Evolutionary conservation across 169 alveolate genomes (phyloP).

Genomic region (Perkinsus olseni): DNA sequence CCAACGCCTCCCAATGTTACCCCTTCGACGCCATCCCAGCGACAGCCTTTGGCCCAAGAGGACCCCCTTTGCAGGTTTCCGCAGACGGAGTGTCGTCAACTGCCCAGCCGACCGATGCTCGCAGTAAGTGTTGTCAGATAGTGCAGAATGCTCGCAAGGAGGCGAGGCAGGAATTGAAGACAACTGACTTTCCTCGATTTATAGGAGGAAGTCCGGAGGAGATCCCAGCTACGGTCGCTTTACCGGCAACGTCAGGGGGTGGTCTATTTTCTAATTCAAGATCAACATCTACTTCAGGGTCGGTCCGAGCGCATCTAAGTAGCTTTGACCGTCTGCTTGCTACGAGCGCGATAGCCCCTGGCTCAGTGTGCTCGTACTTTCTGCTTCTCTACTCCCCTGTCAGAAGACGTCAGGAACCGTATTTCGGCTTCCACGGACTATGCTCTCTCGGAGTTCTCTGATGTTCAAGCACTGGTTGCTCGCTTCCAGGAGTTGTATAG

Average conservation of each 20-base stretch:
- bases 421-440: neutral
- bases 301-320: neutral
- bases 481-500: neutral
- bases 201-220: too few relatives aligned
- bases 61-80: neutral
- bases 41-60: neutral
- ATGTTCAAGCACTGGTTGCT: neutral
- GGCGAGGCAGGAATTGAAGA: neutral
- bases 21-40: neutral
- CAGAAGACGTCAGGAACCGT: neutral
- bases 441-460: neutral
- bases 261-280: too few relatives aligned
- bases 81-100: neutral
- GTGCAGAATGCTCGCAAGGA: neutral
- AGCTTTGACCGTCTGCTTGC: neutral
- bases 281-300: too few relatives aligned
- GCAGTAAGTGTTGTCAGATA: neutral
- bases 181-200: too few relatives aligned
- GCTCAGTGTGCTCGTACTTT: neutral
- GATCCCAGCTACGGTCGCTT: too few relatives aligned
- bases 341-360: neutral
- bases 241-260: too few relatives aligned
- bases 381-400: neutral
- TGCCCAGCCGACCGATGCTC: neutral
- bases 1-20: neutral